phyloP scores from a whole-genome alignment of 2,329 filamentous ascomycete genomes.

The Sporothrix luriei region DNA sequence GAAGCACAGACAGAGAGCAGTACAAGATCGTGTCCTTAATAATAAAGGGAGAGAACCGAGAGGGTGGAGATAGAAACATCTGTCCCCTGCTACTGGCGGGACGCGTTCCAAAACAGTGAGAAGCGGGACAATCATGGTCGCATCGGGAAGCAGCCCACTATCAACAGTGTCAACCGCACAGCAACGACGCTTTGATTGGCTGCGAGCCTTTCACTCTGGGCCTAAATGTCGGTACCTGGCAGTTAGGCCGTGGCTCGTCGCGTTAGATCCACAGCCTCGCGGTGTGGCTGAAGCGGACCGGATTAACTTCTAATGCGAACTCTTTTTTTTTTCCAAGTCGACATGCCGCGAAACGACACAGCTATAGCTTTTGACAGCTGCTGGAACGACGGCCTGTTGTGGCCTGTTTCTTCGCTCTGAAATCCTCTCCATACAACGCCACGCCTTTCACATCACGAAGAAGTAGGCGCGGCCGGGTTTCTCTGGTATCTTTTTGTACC shows the following conservation, averaged over 20 bases:
- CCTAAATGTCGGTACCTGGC: background rate
- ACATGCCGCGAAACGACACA: background rate
- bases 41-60: background rate
- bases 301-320: constrained; percentile 25
- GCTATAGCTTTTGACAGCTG: background rate
- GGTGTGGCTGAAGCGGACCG: constrained; percentile 27
- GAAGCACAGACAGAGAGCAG: no score
- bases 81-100: constrained; percentile 13
- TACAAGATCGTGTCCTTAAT: background rate
- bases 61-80: background rate
- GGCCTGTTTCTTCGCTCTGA: background rate
- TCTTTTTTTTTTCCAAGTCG: constrained; percentile 13
- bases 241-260: constrained; percentile 26
- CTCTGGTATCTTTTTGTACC: background rate
- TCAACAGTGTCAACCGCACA: constrained; percentile 60
- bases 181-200: constrained; percentile 59
- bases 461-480: background rate
- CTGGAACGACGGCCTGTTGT: background rate
- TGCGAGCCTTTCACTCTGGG: background rate
- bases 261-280: background rate
- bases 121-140: constrained; percentile 10
- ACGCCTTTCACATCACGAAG: background rate
- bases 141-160: constrained; percentile 35
- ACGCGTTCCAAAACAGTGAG: constrained; percentile 31
- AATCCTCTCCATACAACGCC: background rate